These are phyloP conservation scores for Fusarium haematococcum DNA, from an alignment of 2,329 filamentous ascomycete species.

Conservation along the genomic window DNA sequence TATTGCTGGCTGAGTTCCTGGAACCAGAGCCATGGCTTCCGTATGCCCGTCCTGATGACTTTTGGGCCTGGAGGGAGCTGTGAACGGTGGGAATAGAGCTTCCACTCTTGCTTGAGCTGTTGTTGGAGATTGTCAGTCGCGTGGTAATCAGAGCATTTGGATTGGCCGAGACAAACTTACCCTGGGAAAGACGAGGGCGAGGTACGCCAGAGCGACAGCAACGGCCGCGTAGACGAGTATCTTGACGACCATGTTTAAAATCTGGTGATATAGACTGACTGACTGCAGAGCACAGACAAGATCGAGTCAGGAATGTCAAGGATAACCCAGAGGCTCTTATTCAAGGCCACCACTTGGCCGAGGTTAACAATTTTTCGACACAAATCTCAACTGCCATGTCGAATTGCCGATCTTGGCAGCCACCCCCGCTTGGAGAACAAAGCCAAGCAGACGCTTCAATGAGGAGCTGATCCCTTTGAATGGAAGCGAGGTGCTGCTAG, in stretches of 20 bases:
- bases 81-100: slow-evolving; percentile 52
- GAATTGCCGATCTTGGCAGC: slow-evolving; percentile 31
- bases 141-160: neutral
- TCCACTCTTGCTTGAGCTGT: slow-evolving; percentile 54
- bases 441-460: neutral
- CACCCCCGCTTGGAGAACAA: slow-evolving; percentile 29
- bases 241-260: slow-evolving; percentile 16
- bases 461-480: slow-evolving; percentile 16
- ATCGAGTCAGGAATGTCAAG: neutral
- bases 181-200: slow-evolving; percentile 32
- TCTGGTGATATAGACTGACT: neutral
- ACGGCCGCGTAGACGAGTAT: slow-evolving; percentile 8
- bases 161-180: slow-evolving; percentile 11
- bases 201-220: slow-evolving; percentile 16
- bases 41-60: slow-evolving; percentile 51
- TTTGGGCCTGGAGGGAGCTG: slow-evolving; percentile 54
- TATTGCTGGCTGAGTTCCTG: slow-evolving; percentile 52
- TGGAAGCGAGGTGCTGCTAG: slow-evolving; percentile 7
- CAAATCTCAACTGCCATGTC: slow-evolving; percentile 30
- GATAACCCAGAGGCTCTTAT: neutral
- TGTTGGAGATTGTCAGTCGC: neutral
- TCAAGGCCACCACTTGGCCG: neutral
- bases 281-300: neutral
- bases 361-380: neutral
- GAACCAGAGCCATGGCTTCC: slow-evolving; percentile 58